Base-by-base conservation (phyloP, 2,329 filamentous ascomycete genomes). In the Celoporthe dispersa region DNA sequence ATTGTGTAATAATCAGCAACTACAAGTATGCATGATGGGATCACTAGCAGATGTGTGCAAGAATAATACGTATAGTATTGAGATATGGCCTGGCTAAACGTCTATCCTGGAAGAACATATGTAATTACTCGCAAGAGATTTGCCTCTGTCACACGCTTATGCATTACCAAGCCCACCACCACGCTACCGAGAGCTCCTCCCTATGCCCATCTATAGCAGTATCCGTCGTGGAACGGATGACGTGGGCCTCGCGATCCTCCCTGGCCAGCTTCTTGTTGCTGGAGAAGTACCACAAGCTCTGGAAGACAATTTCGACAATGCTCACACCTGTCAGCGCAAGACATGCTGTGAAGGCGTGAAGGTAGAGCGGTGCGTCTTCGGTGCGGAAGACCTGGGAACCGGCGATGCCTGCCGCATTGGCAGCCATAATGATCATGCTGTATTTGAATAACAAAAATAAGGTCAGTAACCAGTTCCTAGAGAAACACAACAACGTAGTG, bases 341-440 rank as follows among this genome's bases (percentile, higher is more conserved):
- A 33, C 75, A 75, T 2, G 71, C 75, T 1, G 75, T 76, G 35
- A 77, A 75, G 1, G 72, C 76, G 51, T 73, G 75, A 4, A 68
- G 51, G 75, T 88, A 88, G 1, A 80, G 78, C 0, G 86, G 86
- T 53, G 76, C 77, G 73, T 88, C 85, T 64, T 87, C 84, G 0
- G 77, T 73, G 31, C 84, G 84, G 81, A 89, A 89, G 71, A 90
- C 85, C 75, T 90, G 87, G 0, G 86, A 85, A 2, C 87, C 87
- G 65, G 87, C 87, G 63, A 90, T 89, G 33, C 86, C 87, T 0
- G 86, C 86, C 35, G 85, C 85, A 73, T 90, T 90, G 63, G 86
- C 87, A n/a, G 84, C 84, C 87, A 89, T 89, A 71, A 90, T 87
- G n/a, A 61, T 39, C 59, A 61, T 61, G 1, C 59, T 53, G 39